phyloP scores from a whole-genome alignment of 108 stramenopile species.

The Cyclotella cryptica region DNA sequence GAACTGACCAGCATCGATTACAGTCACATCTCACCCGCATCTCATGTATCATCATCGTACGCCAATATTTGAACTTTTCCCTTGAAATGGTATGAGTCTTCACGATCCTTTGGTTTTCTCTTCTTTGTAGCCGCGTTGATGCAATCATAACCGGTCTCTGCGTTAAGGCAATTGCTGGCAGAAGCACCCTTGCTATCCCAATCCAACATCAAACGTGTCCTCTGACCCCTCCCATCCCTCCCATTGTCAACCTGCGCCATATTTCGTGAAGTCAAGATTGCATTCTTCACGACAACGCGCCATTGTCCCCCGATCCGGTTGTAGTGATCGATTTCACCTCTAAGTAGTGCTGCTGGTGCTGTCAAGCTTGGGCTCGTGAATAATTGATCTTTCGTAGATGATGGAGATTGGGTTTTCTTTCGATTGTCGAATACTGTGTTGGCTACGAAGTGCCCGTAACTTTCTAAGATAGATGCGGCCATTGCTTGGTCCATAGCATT shows the following conservation, averaged over 20 bases:
- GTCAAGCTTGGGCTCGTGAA: background rate
- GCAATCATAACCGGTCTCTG: background rate
- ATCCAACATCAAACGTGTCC: constrained; percentile 34
- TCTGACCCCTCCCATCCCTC: constrained; percentile 21
- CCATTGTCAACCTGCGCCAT: constrained; percentile 27
- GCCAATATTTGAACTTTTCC: constrained; percentile 50
- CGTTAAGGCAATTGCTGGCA: background rate
- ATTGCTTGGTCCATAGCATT: constrained; percentile 29
- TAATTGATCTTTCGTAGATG: background rate
- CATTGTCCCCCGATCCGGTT: constrained; percentile 55
- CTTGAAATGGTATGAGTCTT: constrained; percentile 18
- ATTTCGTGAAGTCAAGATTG: constrained; percentile 22
- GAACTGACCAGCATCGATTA: background rate
- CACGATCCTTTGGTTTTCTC: background rate
- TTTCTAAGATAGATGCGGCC: constrained; percentile 35
- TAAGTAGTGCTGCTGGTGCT: constrained; percentile 39
- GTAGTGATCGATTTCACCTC: constrained; percentile 49
- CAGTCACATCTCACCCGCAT: background rate
- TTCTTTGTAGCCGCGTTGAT: background rate
- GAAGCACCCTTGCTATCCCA: constrained; percentile 18
- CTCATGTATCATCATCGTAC: constrained; percentile 34
- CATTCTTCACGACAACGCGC: constrained; percentile 54
- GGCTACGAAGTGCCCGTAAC: constrained; percentile 37
- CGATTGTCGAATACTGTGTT: constrained; percentile 34
- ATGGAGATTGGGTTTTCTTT: background rate